Conservation (phyloP, 2,329 filamentous ascomycete genomes). For the Cordyceps javanica region DNA sequence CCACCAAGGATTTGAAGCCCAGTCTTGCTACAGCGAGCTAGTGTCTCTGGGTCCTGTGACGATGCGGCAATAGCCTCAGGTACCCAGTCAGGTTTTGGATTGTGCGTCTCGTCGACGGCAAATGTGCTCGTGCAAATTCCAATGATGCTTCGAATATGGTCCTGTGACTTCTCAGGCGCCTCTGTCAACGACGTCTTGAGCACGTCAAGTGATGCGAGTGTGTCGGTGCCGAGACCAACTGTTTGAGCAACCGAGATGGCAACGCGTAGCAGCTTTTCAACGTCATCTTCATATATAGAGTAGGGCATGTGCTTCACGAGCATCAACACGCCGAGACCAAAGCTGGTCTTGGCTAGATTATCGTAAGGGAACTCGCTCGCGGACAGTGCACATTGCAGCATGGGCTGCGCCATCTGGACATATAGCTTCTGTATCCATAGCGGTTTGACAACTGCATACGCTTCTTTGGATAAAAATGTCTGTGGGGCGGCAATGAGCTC, state of each 20-base stretch:
- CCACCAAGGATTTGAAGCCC: slow-evolving; percentile 42
- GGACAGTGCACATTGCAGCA: slow-evolving; percentile 33
- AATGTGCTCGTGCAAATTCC: slow-evolving; percentile 37
- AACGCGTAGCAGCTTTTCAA: slow-evolving; percentile 40
- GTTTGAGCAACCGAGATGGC: slow-evolving; percentile 42
- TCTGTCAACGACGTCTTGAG: slow-evolving; percentile 42
- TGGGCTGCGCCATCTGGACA: slow-evolving; percentile 38
- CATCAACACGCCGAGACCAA: slow-evolving; percentile 41
- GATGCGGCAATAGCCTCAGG: slow-evolving; percentile 20
- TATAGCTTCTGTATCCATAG: slow-evolving; percentile 46
- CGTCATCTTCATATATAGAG: slow-evolving; percentile 46
- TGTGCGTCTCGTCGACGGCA: slow-evolving; percentile 21
- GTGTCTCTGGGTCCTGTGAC: slow-evolving; percentile 17
- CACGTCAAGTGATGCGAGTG: slow-evolving; percentile 41
- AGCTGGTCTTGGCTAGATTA: slow-evolving; percentile 31
- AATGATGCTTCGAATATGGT: slow-evolving; percentile 44
- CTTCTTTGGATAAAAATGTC: slow-evolving; percentile 31
- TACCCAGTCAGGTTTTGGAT: slow-evolving; percentile 26
- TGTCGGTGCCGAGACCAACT: slow-evolving; percentile 36
- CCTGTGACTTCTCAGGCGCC: slow-evolving; percentile 38
- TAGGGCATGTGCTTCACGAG: slow-evolving; percentile 45
- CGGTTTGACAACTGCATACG: slow-evolving; percentile 38
- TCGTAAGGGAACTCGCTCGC: slow-evolving; percentile 20
- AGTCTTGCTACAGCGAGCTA: slow-evolving; percentile 37
- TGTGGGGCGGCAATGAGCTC: slow-evolving; percentile 37